Base-by-base conservation (phyloP, 768 basidiomycete species). In the Boletus huronensis region DNA sequence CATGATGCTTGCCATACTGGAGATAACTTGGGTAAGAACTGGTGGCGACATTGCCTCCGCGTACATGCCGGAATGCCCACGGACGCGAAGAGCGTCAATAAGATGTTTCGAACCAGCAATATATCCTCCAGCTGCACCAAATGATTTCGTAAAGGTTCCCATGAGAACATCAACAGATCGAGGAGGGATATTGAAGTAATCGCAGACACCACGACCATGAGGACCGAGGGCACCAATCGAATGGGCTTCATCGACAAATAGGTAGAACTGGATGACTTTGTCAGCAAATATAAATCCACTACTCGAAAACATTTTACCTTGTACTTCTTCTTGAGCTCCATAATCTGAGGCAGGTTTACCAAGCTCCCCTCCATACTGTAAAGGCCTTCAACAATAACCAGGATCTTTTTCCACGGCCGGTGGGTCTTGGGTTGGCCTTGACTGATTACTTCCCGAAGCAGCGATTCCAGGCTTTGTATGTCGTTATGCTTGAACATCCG, bases 321-420 rank as follows among this genome's bases (percentile, higher is more conserved):
- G 81, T 97, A 98, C 67, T 86, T 88, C 70, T 87, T 80, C 79
- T 97, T 98, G 49, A 99, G 78, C 59, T 89, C 88, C 53, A 98
- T 62, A 51, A 99, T 75, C 13, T 65, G 77, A 4, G 95, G 97
- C 40, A 99, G 65, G 68, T 98, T 84, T 34, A 89, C 84, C 60
- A 98, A 64, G 9, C 91, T 94, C n/a, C 97, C 97, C 73, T 98
- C 97, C 97, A 99, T 99, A 57, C 90, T 93, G 75, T 93, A 98
- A 41, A 99, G 71, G 3, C 97, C 97, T 69, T 99, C 97, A 13
- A 98, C 93, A 51, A 97, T 83, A 41, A 99, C 60, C 36, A 99
- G 71, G 57, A 99, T 98, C 77, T 96, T 98, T 78, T 96, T 97
- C 97, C 97, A 98, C 13, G 96, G 96, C n/a, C 97, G 75, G 65